Percentiles rank a stretch among this genome's conserved stretches.
These are phyloP conservation scores for Microbotryum scabiosae DNA, from an alignment of 1,284 basidiomycete genomes.

Conservation along the genomic window DNA sequence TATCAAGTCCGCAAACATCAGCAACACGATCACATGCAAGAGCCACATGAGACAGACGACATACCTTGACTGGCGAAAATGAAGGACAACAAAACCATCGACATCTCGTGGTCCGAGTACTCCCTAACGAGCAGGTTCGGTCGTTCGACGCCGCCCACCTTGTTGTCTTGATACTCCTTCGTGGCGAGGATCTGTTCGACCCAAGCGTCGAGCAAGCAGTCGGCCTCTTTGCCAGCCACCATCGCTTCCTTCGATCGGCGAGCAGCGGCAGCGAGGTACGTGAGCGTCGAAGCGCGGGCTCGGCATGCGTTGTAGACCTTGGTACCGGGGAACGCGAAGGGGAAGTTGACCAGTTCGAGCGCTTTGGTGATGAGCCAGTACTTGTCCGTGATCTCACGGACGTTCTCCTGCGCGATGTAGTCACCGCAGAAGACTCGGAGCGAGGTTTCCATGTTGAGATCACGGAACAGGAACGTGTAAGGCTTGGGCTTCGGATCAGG, in stretches of 20 bases:
- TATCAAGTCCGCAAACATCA: background rate
- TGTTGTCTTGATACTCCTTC: slow-evolving; percentile 40
- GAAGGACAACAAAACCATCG: slow-evolving; percentile 83
- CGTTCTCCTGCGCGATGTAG: slow-evolving; percentile 74
- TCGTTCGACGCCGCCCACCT: slow-evolving; percentile 58
- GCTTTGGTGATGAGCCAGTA: slow-evolving; percentile 95
- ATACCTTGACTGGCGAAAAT: slow-evolving; percentile 79
- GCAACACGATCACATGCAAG: background rate
- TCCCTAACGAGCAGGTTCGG: slow-evolving; percentile 52
- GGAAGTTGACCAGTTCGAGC: slow-evolving; percentile 98
- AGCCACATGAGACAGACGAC: background rate
- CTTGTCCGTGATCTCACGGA: slow-evolving; percentile 74
- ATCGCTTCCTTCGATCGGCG: slow-evolving; percentile 73
- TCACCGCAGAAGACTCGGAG: slow-evolving; percentile 88
- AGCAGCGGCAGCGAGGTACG: slow-evolving; percentile 49
- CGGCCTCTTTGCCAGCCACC: slow-evolving; percentile 69
- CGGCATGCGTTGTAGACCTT: slow-evolving; percentile 93
- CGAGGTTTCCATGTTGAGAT: slow-evolving; percentile 96
- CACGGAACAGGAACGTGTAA: slow-evolving; percentile 82
- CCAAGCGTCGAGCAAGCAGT: slow-evolving; percentile 92
- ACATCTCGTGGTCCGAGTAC: slow-evolving; percentile 91
- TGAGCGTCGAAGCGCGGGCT: slow-evolving; percentile 80
- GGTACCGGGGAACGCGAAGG: slow-evolving; percentile 84
- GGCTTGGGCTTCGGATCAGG: slow-evolving; percentile 35
- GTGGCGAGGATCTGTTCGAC: slow-evolving; percentile 60